Percentiles rank a stretch among this genome's conserved stretches.
phyloP scores from a whole-genome alignment of 768 basidiomycete species.

The Suillus subaureus region DNA sequence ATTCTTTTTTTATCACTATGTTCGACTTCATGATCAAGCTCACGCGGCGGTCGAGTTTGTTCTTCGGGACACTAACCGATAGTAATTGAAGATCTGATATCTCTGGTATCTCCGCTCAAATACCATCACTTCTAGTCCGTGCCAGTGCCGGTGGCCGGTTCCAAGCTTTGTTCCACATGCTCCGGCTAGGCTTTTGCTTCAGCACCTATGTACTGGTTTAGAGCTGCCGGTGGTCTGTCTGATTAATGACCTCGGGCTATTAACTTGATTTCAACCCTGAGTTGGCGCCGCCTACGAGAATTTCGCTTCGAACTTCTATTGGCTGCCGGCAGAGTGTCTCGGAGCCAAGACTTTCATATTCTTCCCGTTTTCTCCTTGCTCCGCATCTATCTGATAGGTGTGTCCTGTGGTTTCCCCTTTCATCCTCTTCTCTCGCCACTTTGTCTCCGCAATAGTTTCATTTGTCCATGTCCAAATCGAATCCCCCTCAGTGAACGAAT shows the following conservation, averaged over 20 bases:
- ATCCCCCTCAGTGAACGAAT: constrained; percentile 13
- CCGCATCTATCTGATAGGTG: neutral
- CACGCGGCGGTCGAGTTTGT: neutral
- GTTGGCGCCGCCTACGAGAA: constrained; percentile 1
- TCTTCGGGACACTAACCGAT: constrained; percentile 15
- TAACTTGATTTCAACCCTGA: constrained; percentile 18
- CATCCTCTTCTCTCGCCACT: constrained; percentile 18
- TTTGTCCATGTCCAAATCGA: constrained; percentile 9
- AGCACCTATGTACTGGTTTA: neutral
- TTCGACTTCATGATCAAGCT: neutral
- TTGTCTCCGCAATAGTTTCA: constrained; percentile 25
- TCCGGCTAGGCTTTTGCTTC: neutral
- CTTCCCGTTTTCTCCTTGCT: constrained; percentile 9
- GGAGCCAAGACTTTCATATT: neutral
- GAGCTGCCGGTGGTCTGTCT: neutral
- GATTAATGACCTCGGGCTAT: neutral
- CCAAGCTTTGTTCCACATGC: constrained; percentile 9
- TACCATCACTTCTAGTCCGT: constrained; percentile 12
- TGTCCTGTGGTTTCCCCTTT: neutral
- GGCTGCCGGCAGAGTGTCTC: constrained; percentile 11
- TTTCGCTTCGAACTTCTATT: constrained; percentile 2
- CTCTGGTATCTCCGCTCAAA: constrained; percentile 27
- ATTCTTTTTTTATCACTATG: constrained; percentile 2
- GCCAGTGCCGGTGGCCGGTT: no score
- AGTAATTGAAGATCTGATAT: neutral